Percentiles rank a stretch among this genome's conserved stretches.
phyloP scores from a whole-genome alignment of 768 basidiomycete genomes.

The Mycena metata region DNA sequence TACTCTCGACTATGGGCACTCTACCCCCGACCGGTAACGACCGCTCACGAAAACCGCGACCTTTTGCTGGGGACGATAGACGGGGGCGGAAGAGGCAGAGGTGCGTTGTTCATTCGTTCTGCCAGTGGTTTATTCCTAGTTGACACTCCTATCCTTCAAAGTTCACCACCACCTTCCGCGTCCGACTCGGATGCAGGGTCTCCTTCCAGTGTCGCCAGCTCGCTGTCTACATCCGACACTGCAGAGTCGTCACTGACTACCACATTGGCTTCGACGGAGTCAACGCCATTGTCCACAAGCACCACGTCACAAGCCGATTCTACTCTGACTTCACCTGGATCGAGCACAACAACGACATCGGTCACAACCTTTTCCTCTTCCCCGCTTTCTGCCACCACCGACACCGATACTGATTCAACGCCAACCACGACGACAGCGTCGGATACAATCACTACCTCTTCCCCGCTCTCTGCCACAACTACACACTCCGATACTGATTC shows the following conservation, averaged over 20 bases:
- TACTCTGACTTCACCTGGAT: slow-evolving; percentile 1
- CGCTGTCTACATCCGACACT: no score
- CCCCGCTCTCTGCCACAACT: no score
- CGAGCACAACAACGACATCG: no score
- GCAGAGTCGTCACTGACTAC: no score
- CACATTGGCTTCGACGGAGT: no score
- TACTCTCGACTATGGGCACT: no score
- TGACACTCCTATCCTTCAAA: slow-evolving; percentile 13
- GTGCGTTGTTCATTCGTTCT: slow-evolving; percentile 11
- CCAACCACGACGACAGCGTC: background rate
- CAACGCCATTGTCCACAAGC: background rate
- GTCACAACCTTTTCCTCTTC: slow-evolving; percentile 6
- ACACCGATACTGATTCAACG: slow-evolving; percentile 4
- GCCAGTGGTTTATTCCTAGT: slow-evolving; percentile 9
- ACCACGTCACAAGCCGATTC: no score
- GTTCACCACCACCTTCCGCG: slow-evolving; percentile 8
- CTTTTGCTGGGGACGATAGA: no score
- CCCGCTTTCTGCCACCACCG: slow-evolving; percentile 2
- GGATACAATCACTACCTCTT: no score
- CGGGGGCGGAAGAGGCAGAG: background rate
- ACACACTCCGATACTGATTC: no score
- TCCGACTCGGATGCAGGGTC: no score
- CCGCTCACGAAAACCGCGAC: slow-evolving; percentile 2
- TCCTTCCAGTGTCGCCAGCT: no score
- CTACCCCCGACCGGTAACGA: background rate